Base-by-base conservation (phyloP, 129 eudicot genomes). In the Apium graveolens region DNA sequence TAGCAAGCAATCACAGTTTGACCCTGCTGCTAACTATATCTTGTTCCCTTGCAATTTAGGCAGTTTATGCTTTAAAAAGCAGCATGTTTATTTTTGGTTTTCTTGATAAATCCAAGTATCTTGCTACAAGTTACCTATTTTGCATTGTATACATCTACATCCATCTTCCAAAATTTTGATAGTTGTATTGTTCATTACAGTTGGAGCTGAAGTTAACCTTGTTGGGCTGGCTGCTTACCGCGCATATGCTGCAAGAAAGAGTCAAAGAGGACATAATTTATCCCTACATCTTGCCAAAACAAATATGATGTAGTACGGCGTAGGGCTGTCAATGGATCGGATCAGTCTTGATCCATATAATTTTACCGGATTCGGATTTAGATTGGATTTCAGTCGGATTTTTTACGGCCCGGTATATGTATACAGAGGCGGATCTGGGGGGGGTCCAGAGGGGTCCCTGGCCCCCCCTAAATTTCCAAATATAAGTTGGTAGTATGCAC, bases 211-310 rank as follows among this genome's bases (percentile, higher is more conserved):
- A 43, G 98, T 93, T 37, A 90, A 90, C 48, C 79, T 93, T 70
- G 92, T 87, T 43, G 96, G 98, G 62, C 80, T 93, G 80, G 98
- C 96, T 71, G 98, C 94, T 32, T 93, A 93, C 79, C 98, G 98
- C 43, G 94, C 86, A 65, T 93, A 93, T 84, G 94, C 98, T 53
- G 92, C 98, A 74, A 87, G 98, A 86, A 90, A 79, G 83, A 93
- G 85, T 63, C 85, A 69, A 84, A 78, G 72, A 66, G 20, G 60
- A 75, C 31, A 3, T 34, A 11, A 57, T 35, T 35, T 38, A 35
- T 49, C 31, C 51, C 38, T 14, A 16, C 70, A 74, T 78, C 11
- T 31, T 27, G 49, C n/a, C 38, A 12, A 13, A 65, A 65, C 14
- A 65, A 65, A 29, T 65, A 12, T 29, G 71, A 65, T 65, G 6